These are phyloP conservation scores for Silene uniflora DNA, from an alignment of 148 eudicot species.

Conservation along the genomic window DNA sequence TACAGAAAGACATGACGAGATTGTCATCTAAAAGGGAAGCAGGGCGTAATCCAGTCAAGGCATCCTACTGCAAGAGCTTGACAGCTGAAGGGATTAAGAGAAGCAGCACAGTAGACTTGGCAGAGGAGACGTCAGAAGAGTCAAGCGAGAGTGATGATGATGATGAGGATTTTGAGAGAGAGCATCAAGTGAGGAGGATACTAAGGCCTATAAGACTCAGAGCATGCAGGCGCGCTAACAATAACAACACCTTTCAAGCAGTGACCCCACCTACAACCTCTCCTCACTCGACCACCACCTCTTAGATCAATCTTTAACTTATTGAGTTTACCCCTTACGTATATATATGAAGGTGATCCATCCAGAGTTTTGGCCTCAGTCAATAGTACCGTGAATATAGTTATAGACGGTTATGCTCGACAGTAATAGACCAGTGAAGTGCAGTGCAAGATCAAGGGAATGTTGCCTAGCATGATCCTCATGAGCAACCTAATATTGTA, in stretches of 20 bases:
- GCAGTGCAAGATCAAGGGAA: not conserved
- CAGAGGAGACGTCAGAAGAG: constrained; percentile 10
- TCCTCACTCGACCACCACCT: constrained; percentile 30
- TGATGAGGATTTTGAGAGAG: not conserved
- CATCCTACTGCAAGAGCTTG: constrained; percentile 5
- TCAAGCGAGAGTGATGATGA: not conserved
- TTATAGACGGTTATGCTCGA: not conserved
- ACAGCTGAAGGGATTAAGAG: not conserved
- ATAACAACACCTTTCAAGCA: constrained; percentile 7
- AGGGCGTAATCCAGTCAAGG: constrained; percentile 9
- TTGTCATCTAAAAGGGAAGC: constrained; percentile 12
- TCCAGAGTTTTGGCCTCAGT: constrained; percentile 18
- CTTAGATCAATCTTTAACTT: constrained; percentile 11
- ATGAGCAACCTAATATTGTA: constrained; percentile 1
- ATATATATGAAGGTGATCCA: constrained; percentile 14
- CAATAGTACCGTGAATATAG: constrained; percentile 15
- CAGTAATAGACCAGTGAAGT: not conserved
- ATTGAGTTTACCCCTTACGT: not conserved
- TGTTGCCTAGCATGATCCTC: not conserved
- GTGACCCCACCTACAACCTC: constrained; percentile 22
- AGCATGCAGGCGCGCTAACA: constrained; percentile 22
- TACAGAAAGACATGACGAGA: constrained; percentile 28
- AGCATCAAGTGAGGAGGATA: not conserved
- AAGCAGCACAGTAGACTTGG: too few species aligned
- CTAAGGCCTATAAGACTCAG: constrained; percentile 19